Conservation (phyloP, 192 early-diverging fungal genomes). For the Entomortierella chlamydospora region DNA sequence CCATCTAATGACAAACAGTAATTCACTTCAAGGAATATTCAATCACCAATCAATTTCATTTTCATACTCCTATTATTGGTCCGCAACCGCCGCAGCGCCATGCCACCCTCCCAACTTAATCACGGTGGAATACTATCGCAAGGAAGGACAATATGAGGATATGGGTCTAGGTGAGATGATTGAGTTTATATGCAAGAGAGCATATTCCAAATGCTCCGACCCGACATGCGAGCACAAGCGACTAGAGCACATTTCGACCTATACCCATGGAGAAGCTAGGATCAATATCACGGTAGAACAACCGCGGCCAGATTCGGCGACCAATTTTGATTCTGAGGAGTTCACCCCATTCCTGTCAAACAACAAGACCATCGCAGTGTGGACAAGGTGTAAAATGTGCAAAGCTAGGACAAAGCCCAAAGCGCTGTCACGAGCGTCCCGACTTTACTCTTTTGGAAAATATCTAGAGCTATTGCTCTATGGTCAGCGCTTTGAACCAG, state of each 20-base stretch:
- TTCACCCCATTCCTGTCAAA: constrained; percentile 64
- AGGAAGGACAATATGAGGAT: constrained; percentile 52
- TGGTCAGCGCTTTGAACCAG: constrained; percentile 62
- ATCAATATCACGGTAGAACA: constrained; percentile 61
- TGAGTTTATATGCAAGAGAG: constrained; percentile 57
- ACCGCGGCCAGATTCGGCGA: constrained; percentile 20
- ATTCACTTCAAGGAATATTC: constrained; percentile 60
- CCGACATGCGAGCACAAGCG: constrained; percentile 59
- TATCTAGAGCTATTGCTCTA: constrained; percentile 92
- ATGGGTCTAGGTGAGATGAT: constrained; percentile 63
- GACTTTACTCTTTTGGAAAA: constrained; percentile 93
- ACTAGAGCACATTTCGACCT: constrained; percentile 65
- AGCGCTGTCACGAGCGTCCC: constrained; percentile 77
- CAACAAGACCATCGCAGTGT: constrained; percentile 80
- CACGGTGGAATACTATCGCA: constrained; percentile 66
- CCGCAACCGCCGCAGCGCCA: constrained; percentile 47
- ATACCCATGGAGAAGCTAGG: constrained; percentile 63
- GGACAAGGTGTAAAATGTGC: constrained; percentile 86
- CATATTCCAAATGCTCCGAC: constrained; percentile 55
- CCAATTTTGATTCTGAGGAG: constrained; percentile 17
- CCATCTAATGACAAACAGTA: constrained; percentile 65
- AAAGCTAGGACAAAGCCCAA: constrained; percentile 66
- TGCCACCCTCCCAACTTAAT: constrained; percentile 59
- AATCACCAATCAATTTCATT: constrained; percentile 65
- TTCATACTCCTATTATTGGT: constrained; percentile 60